Evolutionary conservation across 331 rosid genomes (phyloP).

Genomic region (Malus hybrid): DNA sequence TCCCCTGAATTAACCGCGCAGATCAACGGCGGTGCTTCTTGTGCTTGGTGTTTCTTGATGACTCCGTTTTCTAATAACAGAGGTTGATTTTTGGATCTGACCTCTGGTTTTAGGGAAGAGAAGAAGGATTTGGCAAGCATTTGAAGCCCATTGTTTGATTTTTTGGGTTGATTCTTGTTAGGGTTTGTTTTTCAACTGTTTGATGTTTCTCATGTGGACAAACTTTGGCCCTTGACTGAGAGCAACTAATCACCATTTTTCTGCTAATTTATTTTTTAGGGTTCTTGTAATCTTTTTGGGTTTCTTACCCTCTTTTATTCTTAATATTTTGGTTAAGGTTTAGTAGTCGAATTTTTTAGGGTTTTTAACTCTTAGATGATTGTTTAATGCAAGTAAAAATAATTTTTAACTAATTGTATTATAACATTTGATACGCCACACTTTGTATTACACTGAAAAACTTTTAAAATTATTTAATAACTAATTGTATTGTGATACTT

Average conservation of each 20-base stretch:
- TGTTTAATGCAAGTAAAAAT: too few relatives aligned
- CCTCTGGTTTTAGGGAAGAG: constrained; percentile 20
- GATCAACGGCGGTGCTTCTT: constrained; percentile 7
- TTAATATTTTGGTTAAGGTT: too few relatives aligned
- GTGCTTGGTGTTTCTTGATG: constrained; percentile 30
- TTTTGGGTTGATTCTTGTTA: constrained; percentile 4
- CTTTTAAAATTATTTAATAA: too few relatives aligned
- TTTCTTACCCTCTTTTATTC: not conserved
- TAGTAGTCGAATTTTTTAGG: too few relatives aligned
- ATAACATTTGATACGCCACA: too few relatives aligned
- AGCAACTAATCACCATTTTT: constrained; percentile 3
- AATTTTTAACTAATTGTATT: too few relatives aligned
- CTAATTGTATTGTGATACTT: too few relatives aligned
- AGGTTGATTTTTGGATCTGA: constrained; percentile 1
- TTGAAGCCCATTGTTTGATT: constrained; percentile 2
- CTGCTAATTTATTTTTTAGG: not conserved
- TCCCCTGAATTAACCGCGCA: not conserved
- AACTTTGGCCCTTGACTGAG: constrained; percentile 48
- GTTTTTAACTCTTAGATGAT: too few relatives aligned
- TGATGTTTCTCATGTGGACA: constrained; percentile 44
- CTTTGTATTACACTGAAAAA: too few relatives aligned
- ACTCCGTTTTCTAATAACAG: constrained; percentile 22
- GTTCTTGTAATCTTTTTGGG: not conserved
- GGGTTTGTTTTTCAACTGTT: not conserved
- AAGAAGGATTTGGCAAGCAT: constrained; percentile 35